Conservation (phyloP, 1,284 basidiomycete genomes). For the Marasmius oreades region DNA sequence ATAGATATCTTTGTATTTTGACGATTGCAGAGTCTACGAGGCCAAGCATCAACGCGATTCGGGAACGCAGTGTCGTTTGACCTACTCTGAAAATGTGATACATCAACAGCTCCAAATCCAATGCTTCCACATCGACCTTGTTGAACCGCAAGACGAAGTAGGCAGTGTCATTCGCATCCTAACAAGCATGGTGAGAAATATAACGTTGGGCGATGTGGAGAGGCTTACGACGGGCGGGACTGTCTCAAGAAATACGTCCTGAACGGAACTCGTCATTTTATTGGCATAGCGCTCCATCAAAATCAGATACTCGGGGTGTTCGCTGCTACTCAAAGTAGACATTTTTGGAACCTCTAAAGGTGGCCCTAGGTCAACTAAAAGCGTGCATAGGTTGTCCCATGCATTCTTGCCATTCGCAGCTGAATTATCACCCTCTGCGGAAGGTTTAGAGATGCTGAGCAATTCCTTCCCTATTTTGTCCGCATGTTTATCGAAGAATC, state of each 20-base stretch:
- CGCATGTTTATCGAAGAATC: constrained; percentile 79
- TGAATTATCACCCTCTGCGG: constrained; percentile 53
- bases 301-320: constrained; percentile 61
- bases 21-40: constrained; percentile 27
- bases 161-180: constrained; percentile 43
- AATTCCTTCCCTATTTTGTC: constrained; percentile 85
- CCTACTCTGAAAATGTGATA: constrained; percentile 79
- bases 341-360: constrained; percentile 64
- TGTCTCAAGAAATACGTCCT: constrained; percentile 68
- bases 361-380: constrained; percentile 75
- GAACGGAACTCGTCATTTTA: constrained; percentile 58
- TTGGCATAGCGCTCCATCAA: constrained; percentile 70
- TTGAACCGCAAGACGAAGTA: constrained; percentile 63
- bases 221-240: constrained; percentile 42
- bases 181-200: constrained; percentile 2
- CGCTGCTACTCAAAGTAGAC: constrained; percentile 43
- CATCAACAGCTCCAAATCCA: constrained; percentile 85
- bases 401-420: constrained; percentile 67
- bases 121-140: constrained; percentile 75
- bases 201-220: constrained; percentile 2
- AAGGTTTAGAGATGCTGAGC: constrained; percentile 65
- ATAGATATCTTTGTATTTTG: constrained; percentile 37
- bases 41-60: constrained; percentile 24
- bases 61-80: neutral
- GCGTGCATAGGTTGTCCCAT: constrained; percentile 72